Base-by-base conservation (phyloP, 2,329 filamentous ascomycete species). In the Chaetomium olivaceum region DNA sequence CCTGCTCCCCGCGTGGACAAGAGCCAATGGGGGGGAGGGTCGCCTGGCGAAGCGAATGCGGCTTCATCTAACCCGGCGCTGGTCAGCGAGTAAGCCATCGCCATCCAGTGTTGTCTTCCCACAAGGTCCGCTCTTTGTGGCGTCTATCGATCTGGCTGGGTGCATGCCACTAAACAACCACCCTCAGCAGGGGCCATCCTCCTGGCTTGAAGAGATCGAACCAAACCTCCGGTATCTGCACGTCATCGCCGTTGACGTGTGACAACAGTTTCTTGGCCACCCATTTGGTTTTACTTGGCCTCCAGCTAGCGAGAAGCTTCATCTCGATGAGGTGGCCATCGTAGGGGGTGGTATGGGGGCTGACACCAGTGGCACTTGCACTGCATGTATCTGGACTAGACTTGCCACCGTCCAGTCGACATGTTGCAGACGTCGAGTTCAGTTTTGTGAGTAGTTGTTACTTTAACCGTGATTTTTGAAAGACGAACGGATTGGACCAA, bases 181-280 rank as follows among this genome's bases (percentile, higher is more conserved):
- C 21, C 29, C 55, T 58, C 60, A 54, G 58, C 57, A 64, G 54
- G 62, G 27, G 50, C 52, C 59, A 63, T 36, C 57, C 60, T 61
- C 36, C 52, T 39, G 58, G 55, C 25, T 51, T 31, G 65, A 55
- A 31, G 33, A 62, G 55, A 61, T 61, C 67, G 52, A 65, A 51
- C 65, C 63, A 64, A 36, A 39, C 58, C 43, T 58, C 25, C 31
- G 54, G 63, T 64, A 48, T 54, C 60, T 64, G 61, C 63, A 69
- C 43, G 50, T 65, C 65, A 68, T 65, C 65, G 67, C 65, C 56
- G 62, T 67, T 56, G 65, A 70, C 61, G 67, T 70, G 64, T 68
- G 62, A 31, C 36, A 62, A 31, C 16, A 65, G 65, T 61, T 63
- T 48, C 63, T 54, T 68, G 58, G 64, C 69, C 58, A 68, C 69